Conservation (phyloP, 2,329 filamentous ascomycete genomes). For the Helotiales sp. region DNA sequence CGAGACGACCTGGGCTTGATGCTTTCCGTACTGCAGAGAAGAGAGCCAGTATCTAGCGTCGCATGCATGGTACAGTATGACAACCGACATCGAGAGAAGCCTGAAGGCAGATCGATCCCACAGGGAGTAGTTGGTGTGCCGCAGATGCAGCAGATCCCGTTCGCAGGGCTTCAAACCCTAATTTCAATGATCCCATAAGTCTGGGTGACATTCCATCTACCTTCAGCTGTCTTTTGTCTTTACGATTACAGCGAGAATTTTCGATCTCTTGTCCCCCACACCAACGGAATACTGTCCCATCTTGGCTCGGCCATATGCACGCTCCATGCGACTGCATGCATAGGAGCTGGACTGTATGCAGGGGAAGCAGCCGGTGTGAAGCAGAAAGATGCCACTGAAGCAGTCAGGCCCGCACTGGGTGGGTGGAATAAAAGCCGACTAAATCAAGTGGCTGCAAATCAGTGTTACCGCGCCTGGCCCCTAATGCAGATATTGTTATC, state of each 20-base stretch:
- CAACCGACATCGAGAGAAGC: not conserved
- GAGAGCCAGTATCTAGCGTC: slow-evolving; percentile 6
- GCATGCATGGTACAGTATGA: slow-evolving; percentile 12
- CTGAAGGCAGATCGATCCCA: slow-evolving; percentile 20
- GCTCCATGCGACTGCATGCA: slow-evolving; percentile 20
- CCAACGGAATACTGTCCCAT: not conserved
- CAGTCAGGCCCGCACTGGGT: not conserved
- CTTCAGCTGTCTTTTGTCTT: not conserved
- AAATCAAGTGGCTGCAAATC: slow-evolving; percentile 14
- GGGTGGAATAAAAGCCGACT: slow-evolving; percentile 1
- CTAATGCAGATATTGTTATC: slow-evolving; percentile 17
- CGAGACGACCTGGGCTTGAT: not conserved
- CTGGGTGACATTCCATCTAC: not conserved
- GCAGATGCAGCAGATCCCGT: slow-evolving; percentile 7
- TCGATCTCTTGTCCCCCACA: not conserved
- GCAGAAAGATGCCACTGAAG: not conserved
- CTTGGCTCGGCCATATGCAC: slow-evolving; percentile 8
- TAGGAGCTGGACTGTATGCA: slow-evolving; percentile 20
- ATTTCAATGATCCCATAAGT: not conserved
- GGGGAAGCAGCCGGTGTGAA: slow-evolving; percentile 13
- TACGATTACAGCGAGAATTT: not conserved
- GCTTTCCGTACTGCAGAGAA: slow-evolving; percentile 3
- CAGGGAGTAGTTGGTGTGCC: slow-evolving; percentile 2
- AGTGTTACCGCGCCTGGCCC: not conserved
- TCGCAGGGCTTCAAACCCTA: not conserved